phyloP scores from a whole-genome alignment of 352 stramenopile genomes.

The Phytophthora pistaciae region DNA sequence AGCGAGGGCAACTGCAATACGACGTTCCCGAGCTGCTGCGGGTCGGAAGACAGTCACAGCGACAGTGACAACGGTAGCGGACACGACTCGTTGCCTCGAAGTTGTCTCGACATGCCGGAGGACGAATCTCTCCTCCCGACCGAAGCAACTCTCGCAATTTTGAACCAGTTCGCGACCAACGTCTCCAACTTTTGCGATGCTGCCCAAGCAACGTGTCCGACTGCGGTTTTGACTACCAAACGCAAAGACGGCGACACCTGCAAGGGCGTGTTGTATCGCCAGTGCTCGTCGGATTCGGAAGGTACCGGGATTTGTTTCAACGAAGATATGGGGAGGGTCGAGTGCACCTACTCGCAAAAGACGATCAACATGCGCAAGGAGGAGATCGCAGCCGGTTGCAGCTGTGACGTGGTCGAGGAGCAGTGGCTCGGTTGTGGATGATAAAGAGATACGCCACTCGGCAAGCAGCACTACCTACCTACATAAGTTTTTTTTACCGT shows the following conservation, averaged over 20 bases:
- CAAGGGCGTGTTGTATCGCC: conserved; percentile 30
- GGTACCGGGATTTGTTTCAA: conserved; percentile 45
- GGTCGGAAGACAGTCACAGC: not conserved
- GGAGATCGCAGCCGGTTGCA: conserved; percentile 27
- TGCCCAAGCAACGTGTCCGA: conserved; percentile 23
- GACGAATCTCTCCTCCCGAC: conserved; percentile 15
- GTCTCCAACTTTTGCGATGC: conserved; percentile 34
- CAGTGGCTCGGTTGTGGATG: conserved; percentile 37
- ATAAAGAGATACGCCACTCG: not conserved
- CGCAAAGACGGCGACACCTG: conserved; percentile 17
- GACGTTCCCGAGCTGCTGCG: conserved; percentile 35
- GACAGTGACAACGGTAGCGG: not conserved
- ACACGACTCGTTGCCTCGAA: conserved; percentile 3
- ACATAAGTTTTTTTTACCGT: no score
- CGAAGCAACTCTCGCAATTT: conserved; percentile 9
- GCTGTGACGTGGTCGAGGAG: conserved; percentile 35
- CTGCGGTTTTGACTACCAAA: not conserved
- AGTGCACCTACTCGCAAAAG: conserved; percentile 24
- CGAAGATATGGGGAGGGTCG: conserved; percentile 26
- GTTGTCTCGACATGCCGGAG: conserved; percentile 22
- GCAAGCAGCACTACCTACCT: no score
- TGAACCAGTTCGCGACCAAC: conserved; percentile 22
- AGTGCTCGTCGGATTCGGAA: conserved; percentile 16
- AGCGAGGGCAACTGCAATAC: conserved; percentile 34
- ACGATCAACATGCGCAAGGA: conserved; percentile 35